phyloP scores from a whole-genome alignment of 352 stramenopile genomes.

The Phytophthora megakarya region DNA sequence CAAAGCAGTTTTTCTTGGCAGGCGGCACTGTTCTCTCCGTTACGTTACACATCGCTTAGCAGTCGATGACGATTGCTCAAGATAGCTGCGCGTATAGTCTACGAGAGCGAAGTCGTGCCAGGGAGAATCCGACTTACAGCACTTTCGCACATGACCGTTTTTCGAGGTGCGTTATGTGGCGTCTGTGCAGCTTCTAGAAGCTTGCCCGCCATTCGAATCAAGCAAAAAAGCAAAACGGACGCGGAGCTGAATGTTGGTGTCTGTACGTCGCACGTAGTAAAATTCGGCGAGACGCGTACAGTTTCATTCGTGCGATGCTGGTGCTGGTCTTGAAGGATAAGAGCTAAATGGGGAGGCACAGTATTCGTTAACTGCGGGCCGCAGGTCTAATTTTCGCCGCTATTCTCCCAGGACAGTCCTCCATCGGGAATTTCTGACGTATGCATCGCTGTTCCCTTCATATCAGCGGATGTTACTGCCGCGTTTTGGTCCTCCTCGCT shows the following conservation, averaged over 20 bases:
- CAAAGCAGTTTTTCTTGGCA: constrained; percentile 27
- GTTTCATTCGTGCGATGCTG: constrained; percentile 21
- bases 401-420: neutral
- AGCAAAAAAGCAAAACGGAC: constrained; percentile 13
- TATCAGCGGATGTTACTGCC: constrained; percentile 3
- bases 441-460: neutral
- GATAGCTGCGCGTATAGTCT: neutral
- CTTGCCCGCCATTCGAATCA: neutral
- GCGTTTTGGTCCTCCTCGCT: neutral
- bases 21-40: neutral
- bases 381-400: neutral
- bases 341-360: neutral
- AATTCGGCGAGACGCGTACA: constrained; percentile 15
- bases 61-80: constrained; percentile 24
- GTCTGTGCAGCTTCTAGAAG: neutral
- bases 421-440: constrained; percentile 13
- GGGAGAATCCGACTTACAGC: constrained; percentile 10
- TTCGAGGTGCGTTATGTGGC: neutral
- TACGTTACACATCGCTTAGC: constrained; percentile 11
- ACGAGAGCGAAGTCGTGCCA: neutral
- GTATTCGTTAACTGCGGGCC: neutral
- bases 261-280: constrained; percentile 14
- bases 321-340: neutral
- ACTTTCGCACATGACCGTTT: constrained; percentile 5
- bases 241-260: constrained; percentile 2